Conservation (phyloP, 768 basidiomycete species). For the Termitomyces sp. region DNA sequence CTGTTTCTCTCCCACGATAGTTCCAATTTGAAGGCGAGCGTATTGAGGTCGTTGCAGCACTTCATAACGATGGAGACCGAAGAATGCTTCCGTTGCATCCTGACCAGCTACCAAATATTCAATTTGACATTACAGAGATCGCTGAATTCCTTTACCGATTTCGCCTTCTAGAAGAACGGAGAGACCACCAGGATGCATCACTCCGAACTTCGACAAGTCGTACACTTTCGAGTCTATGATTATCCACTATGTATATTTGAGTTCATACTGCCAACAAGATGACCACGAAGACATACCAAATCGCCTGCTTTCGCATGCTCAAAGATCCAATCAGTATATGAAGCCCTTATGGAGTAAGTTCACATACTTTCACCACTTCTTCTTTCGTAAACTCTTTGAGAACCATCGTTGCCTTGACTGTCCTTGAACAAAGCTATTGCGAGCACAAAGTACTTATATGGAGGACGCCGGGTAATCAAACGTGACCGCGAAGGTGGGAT, state of each 20-base stretch:
- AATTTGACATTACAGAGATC: background rate
- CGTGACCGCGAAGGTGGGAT: background rate
- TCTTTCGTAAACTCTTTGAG: slow-evolving; percentile 11
- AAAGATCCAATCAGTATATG: background rate
- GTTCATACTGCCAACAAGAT: background rate
- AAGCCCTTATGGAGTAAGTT: background rate
- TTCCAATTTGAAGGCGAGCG: slow-evolving; percentile 57
- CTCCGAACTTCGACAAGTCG: slow-evolving; percentile 64
- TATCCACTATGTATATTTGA: slow-evolving; percentile 8
- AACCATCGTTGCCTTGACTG: slow-evolving; percentile 5
- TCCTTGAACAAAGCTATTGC: background rate
- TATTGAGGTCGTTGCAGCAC: slow-evolving; percentile 62
- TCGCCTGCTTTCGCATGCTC: slow-evolving; percentile 13
- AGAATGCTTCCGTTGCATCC: slow-evolving; percentile 71
- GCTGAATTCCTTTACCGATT: slow-evolving; percentile 38
- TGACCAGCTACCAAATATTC: slow-evolving; percentile 45
- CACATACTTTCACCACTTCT: slow-evolving; percentile 13
- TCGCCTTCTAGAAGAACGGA: slow-evolving; percentile 60
- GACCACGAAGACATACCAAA: slow-evolving; percentile 5
- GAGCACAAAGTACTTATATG: slow-evolving; percentile 3
- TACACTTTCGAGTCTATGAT: slow-evolving; percentile 39
- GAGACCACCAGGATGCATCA: slow-evolving; percentile 69
- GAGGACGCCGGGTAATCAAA: slow-evolving; percentile 8
- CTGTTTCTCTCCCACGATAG: slow-evolving; percentile 47
- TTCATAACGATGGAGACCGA: slow-evolving; percentile 67